Evolutionary conservation across 2,329 filamentous ascomycete species (phyloP), one percentile per base, ranked within the genome.

Genomic region (Phoma herbarum): DNA sequence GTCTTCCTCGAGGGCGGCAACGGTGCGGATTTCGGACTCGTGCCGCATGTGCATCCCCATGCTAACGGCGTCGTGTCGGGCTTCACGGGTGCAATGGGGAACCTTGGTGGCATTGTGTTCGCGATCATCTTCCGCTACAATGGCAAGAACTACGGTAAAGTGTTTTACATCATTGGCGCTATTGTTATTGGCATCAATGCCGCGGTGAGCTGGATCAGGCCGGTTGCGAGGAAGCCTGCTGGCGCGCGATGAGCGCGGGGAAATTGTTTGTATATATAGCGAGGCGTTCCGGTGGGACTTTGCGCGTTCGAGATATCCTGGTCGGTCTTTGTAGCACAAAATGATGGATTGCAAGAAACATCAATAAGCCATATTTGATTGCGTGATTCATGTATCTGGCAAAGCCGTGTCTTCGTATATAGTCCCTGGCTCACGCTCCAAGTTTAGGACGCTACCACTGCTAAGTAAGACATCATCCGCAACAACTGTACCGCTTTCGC

Each of bases 1-100:
- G 82, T 96, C 72, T 96, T 96, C 80, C 79, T 93, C 39, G 91
- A 95, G 75, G 91, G 89, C 1, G 88, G 87, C 37, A 96, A 96
- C 73, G 93, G 93, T 0, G 87, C 90, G 25, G 93, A 90, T 78
- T 96, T 94, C 76, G 86, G 90, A 0, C 83, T 96, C 2, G 88
- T 96, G 29, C 92, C 92, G 4, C 92, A 96, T 72, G 89, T 96
- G 2, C 89, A 93, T 76, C 91, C 91, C 0, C 84, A 83, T 60
- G 90, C 91, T 53, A 96, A 96, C 74, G 93, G 92, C 42, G 80
- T 86, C 49, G 84, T 96, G 3, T 90, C 88, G 0, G 92, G 92
- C 5, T 80, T 90, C 28, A 89, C 91, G 0, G 92, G 93, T 3
- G 92, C 90, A 0, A 81, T 84, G n/a, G 92, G 93, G 0, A 97